These are phyloP conservation scores for Yamadazyma pseudoaaseri DNA, from an alignment of 1,139 yeast species.

Conservation along the genomic window DNA sequence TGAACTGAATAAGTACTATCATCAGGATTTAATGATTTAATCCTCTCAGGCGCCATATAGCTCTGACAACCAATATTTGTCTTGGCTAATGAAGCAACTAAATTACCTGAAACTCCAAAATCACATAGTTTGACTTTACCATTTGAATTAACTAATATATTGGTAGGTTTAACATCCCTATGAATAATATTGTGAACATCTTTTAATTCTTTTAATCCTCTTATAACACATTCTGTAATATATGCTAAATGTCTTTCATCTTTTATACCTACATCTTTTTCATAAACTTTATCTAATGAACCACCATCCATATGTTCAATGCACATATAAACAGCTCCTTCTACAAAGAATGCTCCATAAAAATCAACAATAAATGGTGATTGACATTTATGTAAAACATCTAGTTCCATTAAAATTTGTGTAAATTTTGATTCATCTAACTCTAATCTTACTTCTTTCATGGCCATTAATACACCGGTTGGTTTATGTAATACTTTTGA, in stretches of 20 bases:
- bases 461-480: slow-evolving; percentile 91
- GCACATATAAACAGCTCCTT: slow-evolving; percentile 98
- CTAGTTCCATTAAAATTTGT: slow-evolving; percentile 94
- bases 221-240: slow-evolving; percentile 76
- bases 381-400: slow-evolving; percentile 84
- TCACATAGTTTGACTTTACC: slow-evolving; percentile 94
- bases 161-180: slow-evolving; percentile 96
- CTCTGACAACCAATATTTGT: slow-evolving; percentile 98
- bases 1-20: slow-evolving; percentile 88
- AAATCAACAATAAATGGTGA: slow-evolving; percentile 92
- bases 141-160: slow-evolving; percentile 72
- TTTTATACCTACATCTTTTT: slow-evolving; percentile 65
- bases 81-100: slow-evolving; percentile 92
- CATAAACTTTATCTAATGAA: slow-evolving; percentile 83
- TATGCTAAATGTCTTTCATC: slow-evolving; percentile 76
- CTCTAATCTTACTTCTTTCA: slow-evolving; percentile 93
- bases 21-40: slow-evolving; percentile 57
- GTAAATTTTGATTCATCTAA: slow-evolving; percentile 88
- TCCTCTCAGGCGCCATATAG: slow-evolving; percentile 98
- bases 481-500: slow-evolving; percentile 91
- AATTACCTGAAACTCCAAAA: slow-evolving; percentile 93
- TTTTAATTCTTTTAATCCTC: slow-evolving; percentile 81
- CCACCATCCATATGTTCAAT: slow-evolving; percentile 99
- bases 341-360: slow-evolving; percentile 95
- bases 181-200: slow-evolving; percentile 89